Percentiles rank a stretch among this genome's conserved stretches.
Conservation (phyloP, 768 basidiomycete species). For the Scleroderma bovista region DNA sequence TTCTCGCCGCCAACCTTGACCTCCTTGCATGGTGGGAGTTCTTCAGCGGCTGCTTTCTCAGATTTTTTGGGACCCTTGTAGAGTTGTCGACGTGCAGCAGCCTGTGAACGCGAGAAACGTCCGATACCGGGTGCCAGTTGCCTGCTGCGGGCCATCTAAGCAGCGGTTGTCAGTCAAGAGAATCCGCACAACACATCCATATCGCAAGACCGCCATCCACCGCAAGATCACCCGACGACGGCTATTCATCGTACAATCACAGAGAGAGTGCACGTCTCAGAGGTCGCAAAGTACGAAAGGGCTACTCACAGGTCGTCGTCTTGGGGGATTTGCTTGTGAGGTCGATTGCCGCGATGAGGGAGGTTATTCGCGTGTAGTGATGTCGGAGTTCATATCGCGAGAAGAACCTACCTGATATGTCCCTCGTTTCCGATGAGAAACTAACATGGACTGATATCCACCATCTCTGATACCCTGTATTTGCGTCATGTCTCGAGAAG, state of each 20-base stretch:
- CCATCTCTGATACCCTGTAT: constrained; percentile 4
- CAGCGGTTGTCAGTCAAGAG: constrained; percentile 14
- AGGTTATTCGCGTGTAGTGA: constrained; percentile 7
- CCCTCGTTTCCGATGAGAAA: constrained; percentile 10
- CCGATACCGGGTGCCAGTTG: constrained; percentile 79
- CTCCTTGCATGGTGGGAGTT: constrained; percentile 61
- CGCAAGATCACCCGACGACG: constrained; percentile 12
- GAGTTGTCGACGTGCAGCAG: constrained; percentile 74
- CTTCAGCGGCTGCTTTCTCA: constrained; percentile 54
- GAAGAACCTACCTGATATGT: constrained; percentile 19
- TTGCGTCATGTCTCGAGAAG: constrained; percentile 17
- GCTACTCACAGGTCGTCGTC: constrained; percentile 38
- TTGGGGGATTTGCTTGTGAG: constrained; percentile 35
- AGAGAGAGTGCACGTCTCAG: neutral
- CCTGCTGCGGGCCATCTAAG: constrained; percentile 82
- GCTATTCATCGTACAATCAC: constrained; percentile 1
- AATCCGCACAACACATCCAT: constrained; percentile 30
- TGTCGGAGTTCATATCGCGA: constrained; percentile 14
- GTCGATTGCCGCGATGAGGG: constrained; percentile 19
- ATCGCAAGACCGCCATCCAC: constrained; percentile 28
- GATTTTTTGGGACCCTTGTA: constrained; percentile 83
- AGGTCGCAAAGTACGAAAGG: constrained; percentile 10
- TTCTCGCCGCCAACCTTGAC: constrained; percentile 84
- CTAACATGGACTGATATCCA: neutral
- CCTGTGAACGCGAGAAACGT: constrained; percentile 77